Base-by-base conservation (phyloP, 2,329 filamentous ascomycete genomes). In the Nothophoma quercina region DNA sequence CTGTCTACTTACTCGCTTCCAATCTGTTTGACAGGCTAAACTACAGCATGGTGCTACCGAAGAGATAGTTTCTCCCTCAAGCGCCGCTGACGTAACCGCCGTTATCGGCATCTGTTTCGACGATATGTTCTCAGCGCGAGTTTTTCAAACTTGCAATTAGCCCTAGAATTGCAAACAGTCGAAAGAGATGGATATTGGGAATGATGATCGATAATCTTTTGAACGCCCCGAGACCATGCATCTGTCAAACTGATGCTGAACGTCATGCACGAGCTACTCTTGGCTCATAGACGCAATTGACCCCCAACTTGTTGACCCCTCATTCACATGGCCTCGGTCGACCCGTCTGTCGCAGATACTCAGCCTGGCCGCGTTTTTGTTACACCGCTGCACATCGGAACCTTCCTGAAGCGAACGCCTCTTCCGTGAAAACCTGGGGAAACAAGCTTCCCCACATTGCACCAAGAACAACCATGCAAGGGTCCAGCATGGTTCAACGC, bases 361-460 rank as follows among this genome's bases (percentile, higher is more conserved):
- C 28, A 16, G 13, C 46, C 8, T 18, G n/a, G 16, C 45, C 16
- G n/a, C 29, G 15, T 18, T 26, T 18, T 33, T 15, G 13, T 18
- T 23, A n/a, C 15, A 32, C 16, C 33, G 9, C 16, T 21, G 40
- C 28, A 32, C 40, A n/a, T 51, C 30, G 42, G 36, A 32, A 23
- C 44, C 51, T 49, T 44, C 40, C 51, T 41, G 42, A 42, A 50
- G 35, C 40, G 45, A 41, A 21, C 34, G 35, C 40, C 19, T 30
- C 34, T 32, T 21, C 40, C 35, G 32, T 28, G 28, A 40, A n/a
- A n/a, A 32, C 22, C 22, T 41, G 45, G 29, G 39, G 34, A 40
- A 46, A 32, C 18, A 40, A 42, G 40, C 40, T 55, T 50, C 51
- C 51, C 51, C 51, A 40, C 51, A 41, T 40, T 35, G 18, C 44